These are phyloP conservation scores for Solanum chilense DNA, from an alignment of 257 asterid genomes.

Conservation along the genomic window DNA sequence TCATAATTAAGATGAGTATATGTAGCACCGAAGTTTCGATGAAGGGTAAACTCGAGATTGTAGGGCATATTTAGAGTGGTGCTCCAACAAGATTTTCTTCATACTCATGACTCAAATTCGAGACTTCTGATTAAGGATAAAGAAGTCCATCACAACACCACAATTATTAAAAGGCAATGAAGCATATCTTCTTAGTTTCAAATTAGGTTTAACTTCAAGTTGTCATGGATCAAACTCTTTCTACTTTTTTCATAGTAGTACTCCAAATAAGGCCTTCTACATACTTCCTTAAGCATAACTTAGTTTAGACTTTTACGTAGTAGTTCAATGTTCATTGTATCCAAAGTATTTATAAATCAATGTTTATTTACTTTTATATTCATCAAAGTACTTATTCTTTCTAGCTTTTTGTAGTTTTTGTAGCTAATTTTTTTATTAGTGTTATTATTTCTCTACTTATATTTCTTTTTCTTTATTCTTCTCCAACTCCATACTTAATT, in stretches of 20 bases:
- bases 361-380: too few species aligned
- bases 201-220: background rate
- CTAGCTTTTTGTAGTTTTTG: background rate
- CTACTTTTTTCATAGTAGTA: background rate
- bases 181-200: background rate
- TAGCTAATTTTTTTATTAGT: too few species aligned
- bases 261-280: background rate
- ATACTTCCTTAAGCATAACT: background rate
- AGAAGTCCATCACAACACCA: accelerated
- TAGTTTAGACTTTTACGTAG: background rate
- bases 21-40: too few species aligned
- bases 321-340: background rate
- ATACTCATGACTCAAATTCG: accelerated
- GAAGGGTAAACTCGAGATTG: background rate
- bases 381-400: background rate
- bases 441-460: background rate
- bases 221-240: background rate
- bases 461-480: background rate
- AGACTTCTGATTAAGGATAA: background rate
- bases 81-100: background rate
- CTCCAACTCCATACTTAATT: background rate
- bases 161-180: background rate
- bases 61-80: background rate
- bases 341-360: background rate
- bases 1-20: background rate